A percentile compares a stretch with the other conserved stretches of the same genome.
These are phyloP conservation scores for Schizochytrium sp. DNA, from an alignment of 108 stramenopile genomes.

Conservation along the genomic window DNA sequence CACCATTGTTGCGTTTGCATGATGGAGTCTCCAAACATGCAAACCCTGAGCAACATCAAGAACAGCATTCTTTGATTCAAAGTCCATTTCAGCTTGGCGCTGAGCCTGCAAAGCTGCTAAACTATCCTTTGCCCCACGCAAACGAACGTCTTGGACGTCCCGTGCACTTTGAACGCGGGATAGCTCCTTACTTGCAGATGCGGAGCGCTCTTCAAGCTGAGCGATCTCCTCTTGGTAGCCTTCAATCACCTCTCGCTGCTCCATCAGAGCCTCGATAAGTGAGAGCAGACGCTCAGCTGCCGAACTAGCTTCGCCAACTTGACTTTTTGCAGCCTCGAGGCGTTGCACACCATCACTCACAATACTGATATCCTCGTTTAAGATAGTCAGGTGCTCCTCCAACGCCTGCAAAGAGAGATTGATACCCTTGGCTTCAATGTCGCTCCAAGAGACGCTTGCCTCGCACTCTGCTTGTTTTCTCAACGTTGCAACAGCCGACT, in stretches of 20 bases:
- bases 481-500: neutral
- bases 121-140: neutral
- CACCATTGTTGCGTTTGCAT: neutral
- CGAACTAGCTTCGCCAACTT: neutral
- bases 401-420: conserved; percentile 25
- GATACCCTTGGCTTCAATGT: conserved; percentile 44
- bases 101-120: neutral
- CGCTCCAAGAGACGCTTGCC: neutral
- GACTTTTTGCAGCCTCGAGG: neutral
- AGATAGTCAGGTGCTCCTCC: conserved; percentile 14
- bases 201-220: neutral
- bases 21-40: neutral
- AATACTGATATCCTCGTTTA: conserved; percentile 15
- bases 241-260: conserved; percentile 33
- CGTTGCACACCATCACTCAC: conserved; percentile 1
- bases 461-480: conserved; percentile 11
- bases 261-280: conserved; percentile 30
- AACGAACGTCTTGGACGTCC: neutral
- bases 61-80: neutral
- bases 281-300: neutral
- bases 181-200: neutral
- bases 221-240: neutral
- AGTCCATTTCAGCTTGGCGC: conserved; percentile 15
- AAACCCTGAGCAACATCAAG: conserved; percentile 39
- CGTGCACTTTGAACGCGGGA: conserved; percentile 5